Evolutionary conservation across 2,329 filamentous ascomycete genomes (phyloP).

Genomic region (Alternaria sp.): DNA sequence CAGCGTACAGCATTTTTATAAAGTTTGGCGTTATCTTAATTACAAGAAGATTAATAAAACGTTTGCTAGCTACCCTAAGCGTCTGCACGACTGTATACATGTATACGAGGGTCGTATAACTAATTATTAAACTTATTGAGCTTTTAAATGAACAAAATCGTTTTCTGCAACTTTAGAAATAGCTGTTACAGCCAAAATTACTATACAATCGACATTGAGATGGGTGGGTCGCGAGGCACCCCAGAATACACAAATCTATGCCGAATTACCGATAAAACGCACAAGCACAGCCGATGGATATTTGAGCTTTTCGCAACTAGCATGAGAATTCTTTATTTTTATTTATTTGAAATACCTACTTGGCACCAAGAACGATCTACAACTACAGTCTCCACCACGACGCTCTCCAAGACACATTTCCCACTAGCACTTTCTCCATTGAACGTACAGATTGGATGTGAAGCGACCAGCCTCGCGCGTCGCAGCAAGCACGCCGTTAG

Average conservation of each 20-base stretch:
- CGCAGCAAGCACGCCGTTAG: slow-evolving; percentile 38
- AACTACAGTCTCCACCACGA: background rate
- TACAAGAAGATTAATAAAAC: too few species aligned
- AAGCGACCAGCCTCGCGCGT: slow-evolving; percentile 40
- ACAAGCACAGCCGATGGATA: background rate
- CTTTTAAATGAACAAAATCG: too few species aligned
- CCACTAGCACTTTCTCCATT: slow-evolving; percentile 47
- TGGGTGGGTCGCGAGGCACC: too few species aligned
- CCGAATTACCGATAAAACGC: background rate
- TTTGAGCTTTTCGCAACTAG: background rate
- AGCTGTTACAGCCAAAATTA: too few species aligned
- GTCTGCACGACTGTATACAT: too few species aligned
- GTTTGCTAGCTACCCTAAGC: too few species aligned
- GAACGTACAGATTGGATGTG: slow-evolving; percentile 39
- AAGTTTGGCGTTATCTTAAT: too few species aligned
- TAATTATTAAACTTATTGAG: too few species aligned
- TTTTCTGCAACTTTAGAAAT: too few species aligned
- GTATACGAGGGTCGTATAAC: too few species aligned
- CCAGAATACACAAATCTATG: background rate
- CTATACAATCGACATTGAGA: too few species aligned
- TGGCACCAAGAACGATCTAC: background rate
- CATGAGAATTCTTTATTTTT: background rate
- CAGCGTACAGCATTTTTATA: too few species aligned
- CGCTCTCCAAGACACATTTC: background rate
- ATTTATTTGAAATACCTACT: background rate